A percentile compares a stretch with the other conserved stretches of the same genome.
These are phyloP conservation scores for Castanea sativa DNA, from an alignment of 306 rosid species.

Conservation along the genomic window DNA sequence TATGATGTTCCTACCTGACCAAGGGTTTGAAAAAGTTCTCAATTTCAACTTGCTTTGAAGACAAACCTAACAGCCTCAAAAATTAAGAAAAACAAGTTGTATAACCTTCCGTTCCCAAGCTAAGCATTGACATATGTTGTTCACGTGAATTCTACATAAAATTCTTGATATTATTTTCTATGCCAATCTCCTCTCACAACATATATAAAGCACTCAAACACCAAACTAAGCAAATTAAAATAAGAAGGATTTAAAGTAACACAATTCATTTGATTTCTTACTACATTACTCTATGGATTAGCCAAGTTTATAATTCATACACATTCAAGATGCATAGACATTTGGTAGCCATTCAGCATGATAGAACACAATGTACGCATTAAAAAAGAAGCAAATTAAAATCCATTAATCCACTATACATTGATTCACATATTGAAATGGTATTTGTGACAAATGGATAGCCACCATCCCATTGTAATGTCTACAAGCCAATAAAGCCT, in stretches of 20 bases:
- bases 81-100: not conserved
- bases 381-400: not conserved
- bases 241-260: not conserved
- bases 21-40: too few species aligned
- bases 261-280: not conserved
- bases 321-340: not conserved
- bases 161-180: not conserved
- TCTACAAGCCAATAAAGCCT: too few species aligned
- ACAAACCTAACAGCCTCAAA: not conserved
- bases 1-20: not conserved
- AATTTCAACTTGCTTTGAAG: not conserved
- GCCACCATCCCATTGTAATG: too few species aligned
- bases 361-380: not conserved
- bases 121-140: not conserved
- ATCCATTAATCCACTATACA: not conserved
- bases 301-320: not conserved
- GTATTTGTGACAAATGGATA: too few species aligned
- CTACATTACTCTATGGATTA: not conserved
- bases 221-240: not conserved
- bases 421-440: slow-evolving; percentile 2
- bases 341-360: not conserved
- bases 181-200: not conserved
- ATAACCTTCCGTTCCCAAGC: not conserved
- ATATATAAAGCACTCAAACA: not conserved
- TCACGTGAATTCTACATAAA: not conserved